phyloP scores from a whole-genome alignment of 2,329 filamentous ascomycete genomes.

The Chaetoscypha palmicola region DNA sequence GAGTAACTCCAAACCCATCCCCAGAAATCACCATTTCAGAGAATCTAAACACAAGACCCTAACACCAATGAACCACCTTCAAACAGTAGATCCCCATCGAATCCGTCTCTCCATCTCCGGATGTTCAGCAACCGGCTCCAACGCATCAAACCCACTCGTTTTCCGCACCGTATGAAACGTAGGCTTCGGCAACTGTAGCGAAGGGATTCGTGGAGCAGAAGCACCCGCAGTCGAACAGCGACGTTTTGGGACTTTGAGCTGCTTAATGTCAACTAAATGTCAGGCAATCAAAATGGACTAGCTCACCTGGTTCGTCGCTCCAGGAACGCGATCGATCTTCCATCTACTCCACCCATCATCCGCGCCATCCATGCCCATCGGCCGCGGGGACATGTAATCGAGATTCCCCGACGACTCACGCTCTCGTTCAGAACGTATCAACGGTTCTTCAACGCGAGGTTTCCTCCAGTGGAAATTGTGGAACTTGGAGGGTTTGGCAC shows the following conservation, averaged over 20 bases:
- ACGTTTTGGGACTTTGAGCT: neutral
- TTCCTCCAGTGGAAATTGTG: too few species aligned
- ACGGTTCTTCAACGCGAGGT: too few species aligned
- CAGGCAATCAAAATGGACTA: neutral
- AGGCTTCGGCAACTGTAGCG: conserved; percentile 18
- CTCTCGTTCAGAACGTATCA: too few species aligned
- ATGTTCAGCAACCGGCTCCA: neutral
- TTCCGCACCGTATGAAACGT: conserved; percentile 17
- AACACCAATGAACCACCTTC: too few species aligned
- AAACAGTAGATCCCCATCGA: neutral
- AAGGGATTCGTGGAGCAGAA: conserved; percentile 13
- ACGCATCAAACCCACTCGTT: conserved; percentile 10
- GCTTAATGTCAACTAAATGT: neutral
- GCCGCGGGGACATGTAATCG: neutral
- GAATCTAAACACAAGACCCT: too few species aligned
- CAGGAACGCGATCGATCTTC: neutral
- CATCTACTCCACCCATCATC: neutral
- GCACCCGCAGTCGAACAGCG: neutral
- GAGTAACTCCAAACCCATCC: too few species aligned
- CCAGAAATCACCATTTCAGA: too few species aligned
- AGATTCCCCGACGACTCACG: neutral
- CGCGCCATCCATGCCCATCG: neutral
- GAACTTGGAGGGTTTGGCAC: too few species aligned
- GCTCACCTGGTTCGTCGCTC: neutral
- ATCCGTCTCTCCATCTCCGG: neutral